Percentiles rank a stretch among this genome's conserved stretches.
phyloP scores from a whole-genome alignment of 2,329 filamentous ascomycete genomes.

The Paraphaeosphaeria sporulosa region DNA sequence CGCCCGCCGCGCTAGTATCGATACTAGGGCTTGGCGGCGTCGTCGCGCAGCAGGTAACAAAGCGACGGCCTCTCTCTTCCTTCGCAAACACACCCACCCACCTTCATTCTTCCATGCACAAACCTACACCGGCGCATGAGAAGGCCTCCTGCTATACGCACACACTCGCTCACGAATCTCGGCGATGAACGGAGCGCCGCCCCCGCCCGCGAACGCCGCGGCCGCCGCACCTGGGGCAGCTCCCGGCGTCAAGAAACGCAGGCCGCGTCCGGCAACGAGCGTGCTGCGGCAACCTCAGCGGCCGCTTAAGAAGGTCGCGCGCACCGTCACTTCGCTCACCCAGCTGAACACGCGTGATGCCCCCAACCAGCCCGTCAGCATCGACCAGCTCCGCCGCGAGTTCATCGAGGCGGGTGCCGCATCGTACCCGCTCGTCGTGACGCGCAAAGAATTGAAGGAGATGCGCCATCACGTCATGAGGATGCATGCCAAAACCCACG shows the following conservation, averaged over 20 bases:
- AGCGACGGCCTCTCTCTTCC: conserved; percentile 5
- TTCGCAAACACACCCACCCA: conserved; percentile 3
- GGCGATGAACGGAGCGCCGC: conserved; percentile 28
- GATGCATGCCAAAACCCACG: conserved; percentile 68
- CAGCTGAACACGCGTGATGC: conserved; percentile 38
- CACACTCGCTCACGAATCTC: conserved; percentile 16
- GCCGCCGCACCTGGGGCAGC: conserved; percentile 15
- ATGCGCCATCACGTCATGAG: conserved; percentile 89
- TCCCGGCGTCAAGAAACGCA: conserved; percentile 36
- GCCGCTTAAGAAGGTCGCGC: conserved; percentile 44
- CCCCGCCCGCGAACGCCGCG: conserved; percentile 15
- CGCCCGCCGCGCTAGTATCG: neutral
- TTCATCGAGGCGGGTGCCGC: conserved; percentile 34
- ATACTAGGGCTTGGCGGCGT: conserved; percentile 8
- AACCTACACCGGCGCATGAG: neutral
- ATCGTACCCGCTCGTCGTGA: conserved; percentile 74
- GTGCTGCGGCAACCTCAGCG: conserved; percentile 45
- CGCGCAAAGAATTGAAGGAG: conserved; percentile 80
- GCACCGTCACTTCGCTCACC: conserved; percentile 41
- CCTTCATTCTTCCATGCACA: conserved; percentile 11
- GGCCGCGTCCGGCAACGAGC: conserved; percentile 44
- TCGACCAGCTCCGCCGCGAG: conserved; percentile 37
- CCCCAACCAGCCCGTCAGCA: conserved; percentile 22
- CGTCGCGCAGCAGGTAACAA: neutral
- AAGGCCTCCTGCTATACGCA: neutral